phyloP scores from a whole-genome alignment of 352 stramenopile genomes.

The Phytophthora syringae region DNA sequence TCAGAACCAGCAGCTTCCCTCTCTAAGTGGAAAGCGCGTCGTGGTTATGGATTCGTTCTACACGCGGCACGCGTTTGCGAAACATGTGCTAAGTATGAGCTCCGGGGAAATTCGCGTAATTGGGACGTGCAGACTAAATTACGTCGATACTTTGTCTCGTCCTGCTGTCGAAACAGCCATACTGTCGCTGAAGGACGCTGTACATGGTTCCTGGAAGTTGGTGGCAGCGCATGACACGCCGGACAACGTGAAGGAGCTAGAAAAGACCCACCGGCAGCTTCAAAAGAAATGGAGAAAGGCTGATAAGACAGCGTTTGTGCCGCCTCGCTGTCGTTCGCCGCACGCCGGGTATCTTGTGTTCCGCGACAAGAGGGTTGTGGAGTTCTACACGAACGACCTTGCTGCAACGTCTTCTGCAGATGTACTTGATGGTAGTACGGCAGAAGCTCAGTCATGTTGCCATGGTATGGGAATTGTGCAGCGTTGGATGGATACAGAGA shows the following conservation, averaged over 20 bases:
- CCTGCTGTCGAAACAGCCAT: no score
- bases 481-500: background rate
- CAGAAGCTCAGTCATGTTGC: background rate
- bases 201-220: no score
- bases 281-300: no score
- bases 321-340: background rate
- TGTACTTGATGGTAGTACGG: background rate
- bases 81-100: background rate
- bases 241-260: no score
- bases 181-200: no score
- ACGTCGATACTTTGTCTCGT: background rate
- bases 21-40: background rate
- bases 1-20: background rate
- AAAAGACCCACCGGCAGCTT: no score
- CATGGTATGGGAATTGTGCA: background rate
- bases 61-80: background rate
- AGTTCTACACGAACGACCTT: background rate
- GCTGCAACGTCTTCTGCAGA: background rate
- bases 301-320: no score
- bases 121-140: background rate
- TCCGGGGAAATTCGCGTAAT: background rate
- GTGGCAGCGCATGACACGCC: no score
- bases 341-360: background rate
- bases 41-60: background rate
- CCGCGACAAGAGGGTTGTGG: background rate